phyloP scores from a whole-genome alignment of 2,329 filamentous ascomycete species.

The Polychaeton citri region DNA sequence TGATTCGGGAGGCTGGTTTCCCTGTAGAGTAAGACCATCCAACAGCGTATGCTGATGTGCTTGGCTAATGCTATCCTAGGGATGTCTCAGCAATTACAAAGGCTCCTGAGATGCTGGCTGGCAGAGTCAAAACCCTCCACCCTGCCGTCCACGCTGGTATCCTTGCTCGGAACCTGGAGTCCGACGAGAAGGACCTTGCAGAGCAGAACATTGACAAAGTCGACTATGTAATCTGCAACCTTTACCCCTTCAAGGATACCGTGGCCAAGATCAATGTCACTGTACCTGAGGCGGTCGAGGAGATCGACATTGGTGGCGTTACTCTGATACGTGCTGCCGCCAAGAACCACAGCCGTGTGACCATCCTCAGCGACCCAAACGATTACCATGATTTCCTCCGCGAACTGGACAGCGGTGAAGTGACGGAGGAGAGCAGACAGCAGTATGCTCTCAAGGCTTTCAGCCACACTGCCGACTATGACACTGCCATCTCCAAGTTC shows the following conservation, averaged over 20 bases:
- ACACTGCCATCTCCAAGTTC: constrained; percentile 86
- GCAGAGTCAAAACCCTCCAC: constrained; percentile 89
- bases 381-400: constrained; percentile 92
- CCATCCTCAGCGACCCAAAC: constrained; percentile 83
- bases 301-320: constrained; percentile 96
- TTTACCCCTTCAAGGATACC: constrained; percentile 98
- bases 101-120: constrained; percentile 91
- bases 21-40: constrained; percentile 62
- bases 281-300: constrained; percentile 90
- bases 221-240: constrained; percentile 90
- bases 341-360: constrained; percentile 94
- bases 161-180: constrained; percentile 82
- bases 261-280: constrained; percentile 95
- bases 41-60: background rate
- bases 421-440: constrained; percentile 74
- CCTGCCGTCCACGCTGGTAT: constrained; percentile 68
- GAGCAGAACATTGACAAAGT: constrained; percentile 93
- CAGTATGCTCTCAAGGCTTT: constrained; percentile 94
- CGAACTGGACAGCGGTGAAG: constrained; percentile 75
- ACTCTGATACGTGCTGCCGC: constrained; percentile 91
- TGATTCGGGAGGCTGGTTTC: constrained; percentile 94
- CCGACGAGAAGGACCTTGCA: constrained; percentile 91
- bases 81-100: constrained; percentile 93
- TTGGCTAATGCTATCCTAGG: constrained; percentile 40
- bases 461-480: constrained; percentile 95